Conservation (phyloP, 768 basidiomycete genomes). For the Leccinum uliginosum region DNA sequence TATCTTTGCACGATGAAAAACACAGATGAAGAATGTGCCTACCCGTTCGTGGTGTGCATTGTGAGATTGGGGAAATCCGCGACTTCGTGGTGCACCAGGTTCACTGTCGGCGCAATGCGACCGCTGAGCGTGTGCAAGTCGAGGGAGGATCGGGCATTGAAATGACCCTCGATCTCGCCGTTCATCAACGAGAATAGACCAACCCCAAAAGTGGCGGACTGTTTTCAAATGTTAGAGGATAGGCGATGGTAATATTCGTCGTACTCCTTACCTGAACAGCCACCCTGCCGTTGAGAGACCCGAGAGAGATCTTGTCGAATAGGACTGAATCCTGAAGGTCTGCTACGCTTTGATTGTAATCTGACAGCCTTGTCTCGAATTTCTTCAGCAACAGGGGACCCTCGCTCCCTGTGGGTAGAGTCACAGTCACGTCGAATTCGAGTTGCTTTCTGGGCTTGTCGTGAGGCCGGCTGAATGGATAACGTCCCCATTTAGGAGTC, state of each 20-base stretch:
- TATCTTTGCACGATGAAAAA: neutral
- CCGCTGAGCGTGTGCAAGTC: conserved; percentile 36
- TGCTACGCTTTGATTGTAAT: conserved; percentile 36
- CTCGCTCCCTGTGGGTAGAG: conserved; percentile 31
- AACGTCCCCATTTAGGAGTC: conserved; percentile 26
- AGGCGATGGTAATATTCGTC: neutral
- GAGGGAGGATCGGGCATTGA: conserved; percentile 35
- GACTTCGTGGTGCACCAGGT: conserved; percentile 29
- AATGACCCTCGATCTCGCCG: conserved; percentile 42
- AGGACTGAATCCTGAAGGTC: conserved; percentile 31
- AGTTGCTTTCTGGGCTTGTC: conserved; percentile 15
- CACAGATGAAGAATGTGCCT: conserved; percentile 7
- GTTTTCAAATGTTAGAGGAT: neutral
- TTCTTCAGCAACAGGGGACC: conserved; percentile 33
- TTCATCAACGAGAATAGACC: conserved; percentile 38
- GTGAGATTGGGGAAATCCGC: conserved; percentile 25
- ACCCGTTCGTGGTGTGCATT: conserved; percentile 43
- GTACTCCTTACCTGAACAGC: conserved; percentile 28
- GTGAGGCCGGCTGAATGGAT: neutral
- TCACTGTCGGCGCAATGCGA: conserved; percentile 36
- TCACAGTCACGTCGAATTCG: conserved; percentile 34
- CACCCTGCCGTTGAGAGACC: conserved; percentile 35
- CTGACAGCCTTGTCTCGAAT: conserved; percentile 40
- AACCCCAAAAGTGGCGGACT: conserved; percentile 32
- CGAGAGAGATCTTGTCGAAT: conserved; percentile 36